phyloP scores from a whole-genome alignment of 2,329 filamentous ascomycete genomes.

The Fusarium austroafricanum region DNA sequence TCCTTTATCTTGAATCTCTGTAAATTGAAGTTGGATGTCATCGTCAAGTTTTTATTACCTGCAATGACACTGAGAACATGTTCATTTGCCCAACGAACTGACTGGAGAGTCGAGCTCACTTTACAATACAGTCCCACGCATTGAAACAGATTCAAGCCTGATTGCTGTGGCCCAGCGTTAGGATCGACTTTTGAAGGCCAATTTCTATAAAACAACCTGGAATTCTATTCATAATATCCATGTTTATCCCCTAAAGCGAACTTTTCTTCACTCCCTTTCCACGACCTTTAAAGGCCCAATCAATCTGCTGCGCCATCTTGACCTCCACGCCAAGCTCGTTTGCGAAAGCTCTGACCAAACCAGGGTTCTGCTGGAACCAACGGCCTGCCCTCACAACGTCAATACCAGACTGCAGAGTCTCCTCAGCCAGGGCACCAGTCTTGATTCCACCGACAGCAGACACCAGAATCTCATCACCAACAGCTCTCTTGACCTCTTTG shows the following conservation, averaged over 20 bases:
- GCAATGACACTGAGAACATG: too few relatives aligned
- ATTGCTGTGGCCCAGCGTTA: too few relatives aligned
- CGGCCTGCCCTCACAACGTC: constrained; percentile 64
- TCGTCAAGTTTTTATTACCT: too few relatives aligned
- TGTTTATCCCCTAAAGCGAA: neutral
- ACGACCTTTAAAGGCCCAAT: constrained; percentile 63
- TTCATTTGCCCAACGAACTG: too few relatives aligned
- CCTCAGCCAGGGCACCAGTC: constrained; percentile 58
- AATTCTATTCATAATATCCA: too few relatives aligned
- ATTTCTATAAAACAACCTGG: too few relatives aligned
- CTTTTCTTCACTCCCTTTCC: constrained; percentile 1
- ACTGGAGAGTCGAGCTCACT: too few relatives aligned
- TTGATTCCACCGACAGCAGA: constrained; percentile 62
- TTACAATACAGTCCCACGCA: too few relatives aligned
- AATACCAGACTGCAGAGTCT: constrained; percentile 58
- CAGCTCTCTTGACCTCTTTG: constrained; percentile 74
- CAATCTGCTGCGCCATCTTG: constrained; percentile 63
- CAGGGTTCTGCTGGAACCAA: constrained; percentile 68
- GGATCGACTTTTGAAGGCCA: too few relatives aligned
- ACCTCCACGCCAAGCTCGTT: constrained; percentile 62
- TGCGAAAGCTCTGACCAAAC: constrained; percentile 64
- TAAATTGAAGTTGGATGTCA: too few relatives aligned
- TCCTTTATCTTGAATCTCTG: too few relatives aligned
- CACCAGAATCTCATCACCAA: constrained; percentile 68
- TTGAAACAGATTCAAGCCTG: too few relatives aligned